Conservation (phyloP, 768 basidiomycete genomes). For the Tricholoma saponaceum region DNA sequence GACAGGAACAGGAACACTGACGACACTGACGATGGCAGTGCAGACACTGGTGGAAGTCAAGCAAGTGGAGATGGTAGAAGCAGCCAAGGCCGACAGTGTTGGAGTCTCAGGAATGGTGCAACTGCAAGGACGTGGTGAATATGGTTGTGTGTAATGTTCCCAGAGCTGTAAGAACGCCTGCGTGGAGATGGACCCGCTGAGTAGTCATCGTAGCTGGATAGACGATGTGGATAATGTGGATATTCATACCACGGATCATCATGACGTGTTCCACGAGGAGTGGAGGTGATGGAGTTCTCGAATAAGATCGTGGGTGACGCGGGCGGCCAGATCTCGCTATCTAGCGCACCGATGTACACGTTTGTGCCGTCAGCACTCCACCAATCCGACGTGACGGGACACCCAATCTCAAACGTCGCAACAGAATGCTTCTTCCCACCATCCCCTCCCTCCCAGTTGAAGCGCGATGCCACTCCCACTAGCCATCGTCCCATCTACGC, state of each 20-base stretch:
- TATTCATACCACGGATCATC: too few relatives aligned
- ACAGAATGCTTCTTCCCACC: constrained; percentile 71
- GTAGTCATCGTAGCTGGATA: too few relatives aligned
- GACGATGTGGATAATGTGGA: too few relatives aligned
- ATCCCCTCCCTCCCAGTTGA: constrained; percentile 89
- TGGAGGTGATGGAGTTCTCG: too few relatives aligned
- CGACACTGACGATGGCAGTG: constrained; percentile 28
- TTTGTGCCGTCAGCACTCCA: constrained; percentile 91
- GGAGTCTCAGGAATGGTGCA: constrained; percentile 39
- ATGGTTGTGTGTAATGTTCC: too few relatives aligned
- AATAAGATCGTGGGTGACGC: too few relatives aligned
- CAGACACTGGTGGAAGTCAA: constrained; percentile 34
- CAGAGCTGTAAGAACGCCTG: too few relatives aligned
- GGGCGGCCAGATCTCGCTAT: constrained; percentile 99
- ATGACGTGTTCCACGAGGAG: too few relatives aligned
- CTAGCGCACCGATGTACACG: constrained; percentile 85
- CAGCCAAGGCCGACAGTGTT: constrained; percentile 21
- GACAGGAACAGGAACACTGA: too few relatives aligned
- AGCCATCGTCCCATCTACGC: constrained; percentile 82
- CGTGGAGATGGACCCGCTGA: too few relatives aligned
- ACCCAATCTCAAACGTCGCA: constrained; percentile 78
- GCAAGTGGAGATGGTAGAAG: constrained; percentile 30
- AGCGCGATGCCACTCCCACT: constrained; percentile 79
- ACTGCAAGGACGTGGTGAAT: too few relatives aligned
- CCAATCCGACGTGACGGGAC: constrained; percentile 87